Conservation (phyloP, 2,329 filamentous ascomycete species). For the Hypoxylon sp. region DNA sequence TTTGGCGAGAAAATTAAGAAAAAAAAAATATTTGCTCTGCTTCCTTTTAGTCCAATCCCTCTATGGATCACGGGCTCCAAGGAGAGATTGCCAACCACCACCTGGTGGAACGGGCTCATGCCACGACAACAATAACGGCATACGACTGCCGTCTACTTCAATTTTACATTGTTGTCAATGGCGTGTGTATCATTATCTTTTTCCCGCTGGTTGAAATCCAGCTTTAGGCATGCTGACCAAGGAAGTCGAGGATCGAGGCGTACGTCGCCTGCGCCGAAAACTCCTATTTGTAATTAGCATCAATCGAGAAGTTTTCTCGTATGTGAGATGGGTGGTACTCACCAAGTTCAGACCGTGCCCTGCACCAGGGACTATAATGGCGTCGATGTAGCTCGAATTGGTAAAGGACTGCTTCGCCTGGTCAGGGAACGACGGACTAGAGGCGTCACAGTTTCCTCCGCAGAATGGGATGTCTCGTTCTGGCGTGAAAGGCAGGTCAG, state of each 20-base stretch:
- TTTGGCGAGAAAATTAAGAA: neutral
- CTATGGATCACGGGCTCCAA: neutral
- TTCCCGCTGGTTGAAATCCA: neutral
- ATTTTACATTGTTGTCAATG: neutral
- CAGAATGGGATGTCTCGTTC: conserved; percentile 69
- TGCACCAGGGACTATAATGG: conserved; percentile 66
- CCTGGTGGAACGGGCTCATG: neutral
- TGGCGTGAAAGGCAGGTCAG: conserved; percentile 38
- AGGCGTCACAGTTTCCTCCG: conserved; percentile 69
- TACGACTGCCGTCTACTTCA: neutral
- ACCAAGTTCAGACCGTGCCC: conserved; percentile 66
- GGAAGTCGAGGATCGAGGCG: conserved; percentile 56
- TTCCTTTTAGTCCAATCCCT: neutral
- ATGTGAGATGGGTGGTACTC: conserved; percentile 5
- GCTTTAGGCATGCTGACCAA: conserved; percentile 45
- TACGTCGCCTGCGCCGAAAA: conserved; percentile 55
- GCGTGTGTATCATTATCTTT: neutral
- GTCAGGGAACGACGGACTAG: conserved; percentile 58
- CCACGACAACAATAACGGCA: neutral
- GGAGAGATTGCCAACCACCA: neutral
- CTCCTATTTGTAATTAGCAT: conserved; percentile 23
- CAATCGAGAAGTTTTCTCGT: neutral
- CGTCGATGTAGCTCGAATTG: conserved; percentile 62
- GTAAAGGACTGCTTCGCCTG: conserved; percentile 58
- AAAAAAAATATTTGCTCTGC: neutral